Evolutionary conservation across 2,329 filamentous ascomycete species (phyloP).

Genomic region (Leptographium radiaticola): DNA sequence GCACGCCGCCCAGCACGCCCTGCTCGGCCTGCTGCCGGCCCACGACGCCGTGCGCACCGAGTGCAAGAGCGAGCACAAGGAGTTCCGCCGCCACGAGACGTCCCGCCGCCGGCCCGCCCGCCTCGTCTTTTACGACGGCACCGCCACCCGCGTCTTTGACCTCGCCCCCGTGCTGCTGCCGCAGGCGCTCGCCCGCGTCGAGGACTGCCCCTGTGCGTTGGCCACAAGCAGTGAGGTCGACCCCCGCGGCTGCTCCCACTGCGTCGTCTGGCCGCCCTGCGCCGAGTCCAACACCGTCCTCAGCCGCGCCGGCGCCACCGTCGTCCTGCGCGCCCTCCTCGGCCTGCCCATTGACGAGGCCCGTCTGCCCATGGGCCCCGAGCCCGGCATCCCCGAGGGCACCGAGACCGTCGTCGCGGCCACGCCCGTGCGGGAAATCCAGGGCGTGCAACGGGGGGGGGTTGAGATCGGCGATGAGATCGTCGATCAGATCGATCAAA

Average conservation of each 20-base stretch:
- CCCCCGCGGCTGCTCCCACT: conserved; percentile 82
- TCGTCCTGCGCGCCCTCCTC: conserved; percentile 66
- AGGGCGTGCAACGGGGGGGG: not conserved
- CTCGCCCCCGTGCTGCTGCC: conserved; percentile 68
- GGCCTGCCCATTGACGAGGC: conserved; percentile 71
- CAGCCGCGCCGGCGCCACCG: conserved; percentile 77
- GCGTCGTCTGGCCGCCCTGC: conserved; percentile 74
- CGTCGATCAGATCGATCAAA: too few relatives aligned
- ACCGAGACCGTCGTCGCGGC: conserved; percentile 76
- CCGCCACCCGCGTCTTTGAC: conserved; percentile 84
- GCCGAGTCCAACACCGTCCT: conserved; percentile 82
- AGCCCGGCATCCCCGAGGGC: conserved; percentile 53
- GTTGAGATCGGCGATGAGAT: too few relatives aligned
- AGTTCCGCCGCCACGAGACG: conserved; percentile 49
- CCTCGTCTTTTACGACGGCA: conserved; percentile 85
- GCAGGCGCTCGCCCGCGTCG: conserved; percentile 65
- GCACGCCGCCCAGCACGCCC: conserved; percentile 85
- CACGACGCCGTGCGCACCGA: conserved; percentile 92
- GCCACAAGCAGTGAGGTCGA: conserved; percentile 54
- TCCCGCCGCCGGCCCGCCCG: conserved; percentile 66
- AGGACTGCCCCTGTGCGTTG: conserved; percentile 53
- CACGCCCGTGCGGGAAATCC: conserved; percentile 40
- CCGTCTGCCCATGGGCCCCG: conserved; percentile 72
- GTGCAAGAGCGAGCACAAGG: conserved; percentile 80
- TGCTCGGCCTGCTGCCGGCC: conserved; percentile 76